Evolutionary conservation across 306 rosid genomes (phyloP).

Genomic region (Trifolium repens): DNA sequence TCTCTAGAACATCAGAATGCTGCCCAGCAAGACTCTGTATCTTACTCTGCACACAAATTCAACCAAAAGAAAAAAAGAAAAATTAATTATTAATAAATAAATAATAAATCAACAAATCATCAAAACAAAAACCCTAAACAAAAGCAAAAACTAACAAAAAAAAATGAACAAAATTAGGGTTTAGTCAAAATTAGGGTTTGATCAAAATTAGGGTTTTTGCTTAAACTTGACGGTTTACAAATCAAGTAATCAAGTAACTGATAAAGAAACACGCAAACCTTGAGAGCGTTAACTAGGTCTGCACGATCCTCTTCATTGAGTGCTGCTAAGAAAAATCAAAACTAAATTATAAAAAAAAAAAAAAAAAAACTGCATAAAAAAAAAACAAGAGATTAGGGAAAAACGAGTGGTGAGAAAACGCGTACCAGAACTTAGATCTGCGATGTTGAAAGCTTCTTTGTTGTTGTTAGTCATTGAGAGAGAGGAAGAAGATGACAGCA

Average conservation of each 20-base stretch:
- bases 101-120: conserved; percentile 21
- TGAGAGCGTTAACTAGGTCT: conserved; percentile 70
- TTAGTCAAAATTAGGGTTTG: not conserved
- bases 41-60: conserved; percentile 53
- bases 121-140: not conserved
- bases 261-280: conserved; percentile 48
- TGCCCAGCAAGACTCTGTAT: conserved; percentile 73
- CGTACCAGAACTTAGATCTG: conserved; percentile 29
- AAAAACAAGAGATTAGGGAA: not conserved
- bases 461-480: conserved; percentile 12
- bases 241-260: no score
- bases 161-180: not conserved
- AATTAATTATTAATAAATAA: not conserved
- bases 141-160: not conserved
- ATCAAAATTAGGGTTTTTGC: not conserved
- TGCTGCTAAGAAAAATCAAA: conserved; percentile 43
- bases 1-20: conserved; percentile 64
- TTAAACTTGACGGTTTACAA: not conserved
- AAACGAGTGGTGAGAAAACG: not conserved
- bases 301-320: conserved; percentile 65
- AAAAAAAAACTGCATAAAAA: not conserved
- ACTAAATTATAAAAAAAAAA: not conserved
- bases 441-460: conserved; percentile 14
- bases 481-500: not conserved
- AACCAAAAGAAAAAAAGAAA: not conserved